Conservation (phyloP, 2,329 filamentous ascomycete species). For the Clarireedia paspali region DNA sequence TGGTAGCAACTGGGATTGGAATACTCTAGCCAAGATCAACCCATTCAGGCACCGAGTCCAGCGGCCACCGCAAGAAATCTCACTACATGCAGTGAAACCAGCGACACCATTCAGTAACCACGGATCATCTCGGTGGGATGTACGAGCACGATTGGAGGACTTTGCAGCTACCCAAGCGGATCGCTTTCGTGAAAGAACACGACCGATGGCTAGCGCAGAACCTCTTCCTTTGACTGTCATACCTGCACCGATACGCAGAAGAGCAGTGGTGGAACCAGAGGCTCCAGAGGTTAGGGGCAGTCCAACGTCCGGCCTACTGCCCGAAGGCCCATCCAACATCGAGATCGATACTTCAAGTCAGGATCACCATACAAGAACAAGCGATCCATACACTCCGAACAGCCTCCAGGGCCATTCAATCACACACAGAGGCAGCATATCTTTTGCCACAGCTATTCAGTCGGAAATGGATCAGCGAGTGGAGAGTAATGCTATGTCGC, state of each 20-base stretch:
- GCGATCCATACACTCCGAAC: constrained; percentile 24
- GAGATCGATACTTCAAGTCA: constrained; percentile 3
- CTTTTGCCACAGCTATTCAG: constrained; percentile 18
- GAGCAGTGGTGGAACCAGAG: constrained; percentile 48
- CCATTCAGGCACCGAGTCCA: constrained; percentile 24
- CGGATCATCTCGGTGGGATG: constrained; percentile 40
- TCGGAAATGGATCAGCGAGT: constrained; percentile 12
- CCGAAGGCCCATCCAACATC: neutral
- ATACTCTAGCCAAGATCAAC: constrained; percentile 21
- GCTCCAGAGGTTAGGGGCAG: constrained; percentile 29
- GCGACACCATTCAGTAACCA: constrained; percentile 14
- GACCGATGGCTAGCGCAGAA: constrained; percentile 45
- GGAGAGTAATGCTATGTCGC: neutral
- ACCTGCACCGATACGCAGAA: constrained; percentile 51
- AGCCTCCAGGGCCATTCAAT: constrained; percentile 18
- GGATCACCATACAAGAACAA: constrained; percentile 11
- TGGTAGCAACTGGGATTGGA: constrained; percentile 13
- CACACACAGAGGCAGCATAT: constrained; percentile 24
- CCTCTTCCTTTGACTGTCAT: constrained; percentile 53
- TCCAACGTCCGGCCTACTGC: neutral
- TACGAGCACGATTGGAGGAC: constrained; percentile 49
- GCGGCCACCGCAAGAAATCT: constrained; percentile 27
- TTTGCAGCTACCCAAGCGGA: constrained; percentile 56
- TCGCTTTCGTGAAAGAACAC: constrained; percentile 47
- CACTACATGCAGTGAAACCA: constrained; percentile 21